A percentile compares a stretch with the other conserved stretches of the same genome.
Conservation (phyloP, 306 rosid genomes). For the Begonia peltatifolia region DNA sequence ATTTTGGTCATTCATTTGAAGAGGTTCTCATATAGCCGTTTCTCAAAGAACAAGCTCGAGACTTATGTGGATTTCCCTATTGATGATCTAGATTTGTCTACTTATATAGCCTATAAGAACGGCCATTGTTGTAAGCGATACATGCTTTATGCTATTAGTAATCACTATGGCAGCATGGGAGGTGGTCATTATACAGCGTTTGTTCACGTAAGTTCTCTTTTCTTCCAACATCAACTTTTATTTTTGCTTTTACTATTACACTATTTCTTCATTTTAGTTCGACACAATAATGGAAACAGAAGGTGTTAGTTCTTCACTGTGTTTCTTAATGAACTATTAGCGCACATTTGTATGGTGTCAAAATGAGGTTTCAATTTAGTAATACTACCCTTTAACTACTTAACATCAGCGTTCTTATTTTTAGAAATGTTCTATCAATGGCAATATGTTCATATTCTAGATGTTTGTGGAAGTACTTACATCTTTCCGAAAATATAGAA, state of each 20-base stretch:
- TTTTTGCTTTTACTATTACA: not conserved
- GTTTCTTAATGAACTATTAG: too few relatives aligned
- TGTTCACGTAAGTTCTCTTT: constrained; percentile 69
- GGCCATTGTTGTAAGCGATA: constrained; percentile 46
- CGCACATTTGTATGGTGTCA: not conserved
- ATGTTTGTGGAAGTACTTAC: too few relatives aligned
- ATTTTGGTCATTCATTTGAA: constrained; percentile 94
- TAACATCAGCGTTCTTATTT: not conserved
- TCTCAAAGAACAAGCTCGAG: constrained; percentile 83
- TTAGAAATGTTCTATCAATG: too few relatives aligned
- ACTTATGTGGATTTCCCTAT: constrained; percentile 87
- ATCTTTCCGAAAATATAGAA: too few relatives aligned
- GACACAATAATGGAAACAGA: not conserved
- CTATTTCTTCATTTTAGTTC: not conserved
- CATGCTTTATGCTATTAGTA: constrained; percentile 87
- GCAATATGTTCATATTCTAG: too few relatives aligned
- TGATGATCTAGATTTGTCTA: constrained; percentile 79
- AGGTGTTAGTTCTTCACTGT: not conserved
- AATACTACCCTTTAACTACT: not conserved
- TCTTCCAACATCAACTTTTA: constrained; percentile 3
- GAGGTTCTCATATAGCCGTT: constrained; percentile 92
- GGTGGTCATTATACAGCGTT: constrained; percentile 98
- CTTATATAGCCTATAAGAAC: constrained; percentile 42
- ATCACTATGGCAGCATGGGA: constrained; percentile 97
- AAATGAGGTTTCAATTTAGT: not conserved